Base-by-base conservation (phyloP, 768 basidiomycete species). In the Mycena metata region DNA sequence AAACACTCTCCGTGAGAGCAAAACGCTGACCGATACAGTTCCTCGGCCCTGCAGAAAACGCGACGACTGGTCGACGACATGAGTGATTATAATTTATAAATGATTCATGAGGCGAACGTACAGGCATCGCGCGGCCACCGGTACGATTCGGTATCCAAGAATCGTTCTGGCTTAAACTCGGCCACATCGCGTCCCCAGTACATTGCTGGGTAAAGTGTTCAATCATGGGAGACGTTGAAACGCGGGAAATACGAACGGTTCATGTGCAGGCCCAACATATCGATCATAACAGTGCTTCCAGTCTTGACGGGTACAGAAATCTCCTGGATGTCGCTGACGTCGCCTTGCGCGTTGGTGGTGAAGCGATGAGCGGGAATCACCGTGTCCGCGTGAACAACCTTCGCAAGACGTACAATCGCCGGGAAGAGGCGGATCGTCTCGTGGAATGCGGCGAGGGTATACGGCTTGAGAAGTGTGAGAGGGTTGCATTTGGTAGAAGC, bases 51-150 rank as follows among this genome's bases (percentile, higher is more conserved):
- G 73, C 76, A 7, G 83, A 82, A 72, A 88, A 88, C 0, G 84
- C 80, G 30, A 84, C 35, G 72, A 83, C 84, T 83, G 42, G 47
- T 49, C 47, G 21, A n/a, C 23, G 7, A 7, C 21, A 24, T 6
- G n/a, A n/a, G n/a, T n/a, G n/a, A 7, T 23, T 24, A 17, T 4
- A 35, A 33, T 35, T 33, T 17, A 30, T 4, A 16, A 35, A 17
- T 33, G 8, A 16, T 2, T 5, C 39, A 10, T 11, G 11, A 39
- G 10, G 9, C 9, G 39, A 9, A 54, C 52, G 19, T 35, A 84
- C 85, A 86, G 21, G 84, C 85, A 62, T 86, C 79, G 33, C 86
- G 82, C 17, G 85, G 86, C 86, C 86, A 88, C 33, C 79, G 78
- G 62, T 87, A 87, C 5, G 79, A 76, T 2, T 79, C 79, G 0